These are phyloP conservation scores for Scheffersomyces lignosus DNA, from an alignment of 805 yeast species.

Conservation along the genomic window DNA sequence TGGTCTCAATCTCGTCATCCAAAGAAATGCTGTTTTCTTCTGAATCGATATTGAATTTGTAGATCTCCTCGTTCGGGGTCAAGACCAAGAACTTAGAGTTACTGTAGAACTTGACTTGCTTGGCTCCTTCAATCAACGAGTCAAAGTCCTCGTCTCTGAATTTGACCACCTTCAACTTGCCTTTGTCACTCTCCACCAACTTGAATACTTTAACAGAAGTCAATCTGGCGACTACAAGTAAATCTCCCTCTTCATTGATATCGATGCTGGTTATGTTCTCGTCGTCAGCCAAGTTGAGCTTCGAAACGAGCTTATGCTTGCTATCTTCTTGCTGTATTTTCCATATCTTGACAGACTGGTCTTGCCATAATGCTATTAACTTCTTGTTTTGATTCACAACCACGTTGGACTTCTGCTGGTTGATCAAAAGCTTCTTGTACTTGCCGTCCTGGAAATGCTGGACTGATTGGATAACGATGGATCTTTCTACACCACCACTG, in stretches of 20 bases:
- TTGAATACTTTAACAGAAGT: conserved; percentile 67
- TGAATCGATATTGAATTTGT: conserved; percentile 35
- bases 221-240: conserved; percentile 71
- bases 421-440: conserved; percentile 66
- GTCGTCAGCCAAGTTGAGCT: conserved; percentile 67
- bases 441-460: conserved; percentile 70
- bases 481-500: conserved; percentile 82
- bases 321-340: conserved; percentile 41
- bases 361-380: conserved; percentile 75
- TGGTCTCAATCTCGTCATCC: conserved; percentile 43
- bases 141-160: conserved; percentile 45
- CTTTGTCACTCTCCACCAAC: conserved; percentile 44
- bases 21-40: conserved; percentile 31
- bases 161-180: conserved; percentile 50
- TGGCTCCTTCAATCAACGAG: conserved; percentile 55
- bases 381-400: conserved; percentile 47
- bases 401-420: conserved; percentile 57
- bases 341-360: conserved; percentile 83
- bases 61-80: conserved; percentile 63
- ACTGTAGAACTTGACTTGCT: conserved; percentile 46
- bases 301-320: conserved; percentile 60
- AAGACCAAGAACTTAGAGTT: conserved; percentile 49
- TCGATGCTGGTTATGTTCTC: conserved; percentile 75
- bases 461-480: conserved; percentile 64
- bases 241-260: conserved; percentile 62